phyloP scores from a whole-genome alignment of 108 stramenopile species.

The Nannochloropsis salina region DNA sequence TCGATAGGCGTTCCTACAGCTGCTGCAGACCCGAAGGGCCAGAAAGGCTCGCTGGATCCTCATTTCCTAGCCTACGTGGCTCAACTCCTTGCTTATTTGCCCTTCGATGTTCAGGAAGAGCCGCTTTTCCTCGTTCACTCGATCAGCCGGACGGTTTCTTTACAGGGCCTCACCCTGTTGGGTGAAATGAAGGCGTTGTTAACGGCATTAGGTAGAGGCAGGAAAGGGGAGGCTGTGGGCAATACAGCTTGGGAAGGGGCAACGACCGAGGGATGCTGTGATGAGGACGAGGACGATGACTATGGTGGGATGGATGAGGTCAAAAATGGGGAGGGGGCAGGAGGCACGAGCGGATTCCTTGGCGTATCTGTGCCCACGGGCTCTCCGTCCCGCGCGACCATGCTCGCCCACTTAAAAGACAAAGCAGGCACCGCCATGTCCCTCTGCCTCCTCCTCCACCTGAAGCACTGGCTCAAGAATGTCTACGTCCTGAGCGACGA shows the following conservation, averaged over 20 bases:
- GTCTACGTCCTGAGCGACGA: constrained; percentile 25
- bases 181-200: neutral
- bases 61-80: constrained; percentile 26
- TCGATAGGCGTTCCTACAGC: neutral
- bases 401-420: neutral
- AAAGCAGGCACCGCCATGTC: constrained; percentile 25
- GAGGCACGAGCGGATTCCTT: neutral
- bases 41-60: constrained; percentile 22
- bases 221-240: neutral
- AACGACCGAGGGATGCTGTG: neutral
- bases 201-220: neutral
- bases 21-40: neutral
- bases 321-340: neutral
- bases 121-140: constrained; percentile 31
- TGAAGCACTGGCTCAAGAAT: constrained; percentile 41
- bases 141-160: constrained; percentile 32
- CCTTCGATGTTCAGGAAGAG: constrained; percentile 42
- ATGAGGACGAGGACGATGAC: neutral
- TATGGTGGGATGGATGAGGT: neutral
- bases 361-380: neutral
- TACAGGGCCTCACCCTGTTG: neutral
- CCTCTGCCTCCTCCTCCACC: constrained; percentile 34
- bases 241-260: neutral
- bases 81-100: constrained; percentile 30
- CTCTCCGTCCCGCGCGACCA: neutral